A percentile compares a stretch with the other conserved stretches of the same genome.
Evolutionary conservation across 768 basidiomycete species (phyloP).

Genomic region (Termitomyces sp.): DNA sequence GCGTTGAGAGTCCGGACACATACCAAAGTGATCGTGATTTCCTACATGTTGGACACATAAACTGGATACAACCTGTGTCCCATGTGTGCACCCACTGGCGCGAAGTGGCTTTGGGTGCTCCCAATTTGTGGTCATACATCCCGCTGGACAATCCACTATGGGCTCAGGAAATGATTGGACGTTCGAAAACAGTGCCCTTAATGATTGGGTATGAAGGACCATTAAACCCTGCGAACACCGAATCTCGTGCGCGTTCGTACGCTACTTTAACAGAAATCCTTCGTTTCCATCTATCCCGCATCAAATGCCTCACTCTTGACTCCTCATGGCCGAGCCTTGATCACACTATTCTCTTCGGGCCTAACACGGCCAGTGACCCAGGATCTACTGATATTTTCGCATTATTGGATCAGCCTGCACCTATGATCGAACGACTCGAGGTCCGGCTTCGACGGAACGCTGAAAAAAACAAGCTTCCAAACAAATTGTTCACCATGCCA

Average conservation of each 20-base stretch:
- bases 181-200: background rate
- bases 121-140: background rate
- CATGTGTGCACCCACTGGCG: conserved; percentile 1
- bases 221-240: background rate
- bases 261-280: background rate
- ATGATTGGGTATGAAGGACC: background rate
- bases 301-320: background rate
- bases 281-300: background rate
- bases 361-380: background rate
- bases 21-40: background rate
- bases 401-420: background rate
- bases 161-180: background rate
- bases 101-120: background rate
- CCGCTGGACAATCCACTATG: background rate
- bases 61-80: background rate
- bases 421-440: background rate
- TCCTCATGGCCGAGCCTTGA: background rate
- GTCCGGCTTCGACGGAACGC: background rate
- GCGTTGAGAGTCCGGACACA: background rate
- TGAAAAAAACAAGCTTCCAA: background rate
- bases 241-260: background rate
- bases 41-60: too few relatives aligned
- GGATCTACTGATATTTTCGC: background rate
- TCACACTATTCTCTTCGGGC: background rate
- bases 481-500: background rate